Conservation (phyloP, 805 yeast species). For the Metschnikowia colocasiae region DNA sequence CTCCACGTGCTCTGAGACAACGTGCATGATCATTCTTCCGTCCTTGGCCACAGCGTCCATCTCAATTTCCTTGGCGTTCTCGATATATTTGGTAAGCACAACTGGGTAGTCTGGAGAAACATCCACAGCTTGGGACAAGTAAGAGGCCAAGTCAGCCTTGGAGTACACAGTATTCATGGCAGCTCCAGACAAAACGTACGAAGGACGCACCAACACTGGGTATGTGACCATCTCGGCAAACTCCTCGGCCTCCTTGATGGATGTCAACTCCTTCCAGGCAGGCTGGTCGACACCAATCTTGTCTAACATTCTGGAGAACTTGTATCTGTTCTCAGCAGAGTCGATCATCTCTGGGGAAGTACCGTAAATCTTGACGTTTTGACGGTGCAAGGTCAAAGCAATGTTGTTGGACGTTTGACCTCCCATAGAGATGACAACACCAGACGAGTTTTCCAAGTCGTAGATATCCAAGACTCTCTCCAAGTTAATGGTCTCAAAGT, state of each 20-base stretch:
- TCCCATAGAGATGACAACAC: constrained; percentile 97
- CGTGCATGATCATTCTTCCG: constrained; percentile 94
- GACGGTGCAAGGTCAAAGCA: constrained; percentile 85
- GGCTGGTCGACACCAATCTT: constrained; percentile 97
- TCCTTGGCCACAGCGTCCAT: constrained; percentile 98
- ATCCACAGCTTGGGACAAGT: constrained; percentile 90
- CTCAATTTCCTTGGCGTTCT: constrained; percentile 95
- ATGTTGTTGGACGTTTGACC: constrained; percentile 98
- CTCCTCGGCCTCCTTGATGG: constrained; percentile 85
- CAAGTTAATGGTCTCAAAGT: constrained; percentile 90
- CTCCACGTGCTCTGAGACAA: constrained; percentile 97
- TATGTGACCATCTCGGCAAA: constrained; percentile 89
- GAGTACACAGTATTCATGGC: constrained; percentile 98
- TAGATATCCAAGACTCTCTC: constrained; percentile 94
- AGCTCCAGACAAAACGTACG: constrained; percentile 96
- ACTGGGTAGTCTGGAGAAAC: constrained; percentile 98
- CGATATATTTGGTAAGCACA: constrained; percentile 93
- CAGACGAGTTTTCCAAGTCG: constrained; percentile 83
- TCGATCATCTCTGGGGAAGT: constrained; percentile 98
- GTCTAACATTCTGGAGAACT: constrained; percentile 96
- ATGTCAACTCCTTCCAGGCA: constrained; percentile 97
- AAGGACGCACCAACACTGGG: constrained; percentile 96
- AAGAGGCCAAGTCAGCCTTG: constrained; percentile 79
- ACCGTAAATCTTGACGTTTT: constrained; percentile 92
- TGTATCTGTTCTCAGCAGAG: constrained; percentile 96